Base-by-base conservation (phyloP, 352 stramenopile genomes). In the Phytophthora citrophthora region DNA sequence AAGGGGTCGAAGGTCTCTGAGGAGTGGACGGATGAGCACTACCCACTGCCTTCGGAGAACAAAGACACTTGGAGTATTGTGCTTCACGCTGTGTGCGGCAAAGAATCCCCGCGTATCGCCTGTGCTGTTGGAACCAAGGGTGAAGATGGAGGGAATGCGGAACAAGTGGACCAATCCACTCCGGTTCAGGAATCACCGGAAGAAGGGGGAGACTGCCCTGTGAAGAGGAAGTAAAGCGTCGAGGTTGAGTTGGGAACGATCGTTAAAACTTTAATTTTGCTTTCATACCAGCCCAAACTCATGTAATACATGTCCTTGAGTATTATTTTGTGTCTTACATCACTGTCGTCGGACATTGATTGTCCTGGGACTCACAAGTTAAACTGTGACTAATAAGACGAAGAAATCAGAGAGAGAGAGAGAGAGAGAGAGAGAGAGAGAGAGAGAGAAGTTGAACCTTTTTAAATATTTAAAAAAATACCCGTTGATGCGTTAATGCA, bases 41-140 rank as follows among this genome's bases (percentile, higher is more conserved):
- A 81, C 46, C 77, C 79, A 8, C 39, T 70, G n/a, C 41, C 64
- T 6, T 58, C 57, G 1, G 76, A 89, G 50, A 77, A 74, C 45
- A 82, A 41, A 36, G 58, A 74, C 8, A 53, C 73, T 27, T 90
- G 77, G 77, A 93, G 83, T 60, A 77, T 93, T 34, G 64, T 90
- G 26, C 63, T 93, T 46, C 83, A 89, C 51, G 79, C 81, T 3
- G 74, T 87, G 9, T 93, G 81, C 48, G 64, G 68, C 45, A 72
- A 58, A 5, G 67, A 76, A 13, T 52, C 76, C 0, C 80, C 81
- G 20, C 76, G 79, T 11, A 70, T 90, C 49, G 68, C 77, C 1
- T 87, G 81, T 36, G 80, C 80, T 9, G 46, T 80, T 27, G 65
- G 59, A 32, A 23, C 29, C 8, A 61, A 61, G 29, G 43, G 45